Percentiles rank a stretch among this genome's conserved stretches.
phyloP scores from a whole-genome alignment of 306 rosid species.

The Hippophae tibetana region DNA sequence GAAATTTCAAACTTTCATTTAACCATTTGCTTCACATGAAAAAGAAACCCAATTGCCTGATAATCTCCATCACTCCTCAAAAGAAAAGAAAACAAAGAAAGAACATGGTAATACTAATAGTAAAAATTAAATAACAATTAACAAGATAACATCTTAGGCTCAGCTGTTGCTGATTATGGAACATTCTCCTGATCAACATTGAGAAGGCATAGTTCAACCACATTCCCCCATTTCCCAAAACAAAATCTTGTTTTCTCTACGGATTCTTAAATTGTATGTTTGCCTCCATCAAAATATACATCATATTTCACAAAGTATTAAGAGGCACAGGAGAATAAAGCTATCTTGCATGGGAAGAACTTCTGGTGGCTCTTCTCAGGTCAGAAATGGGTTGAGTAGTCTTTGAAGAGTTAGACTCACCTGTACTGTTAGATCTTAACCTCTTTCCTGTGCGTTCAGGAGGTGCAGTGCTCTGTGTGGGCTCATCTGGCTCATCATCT shows the following conservation, averaged over 20 bases:
- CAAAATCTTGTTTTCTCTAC: too few species aligned
- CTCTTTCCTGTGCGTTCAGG: constrained; percentile 32
- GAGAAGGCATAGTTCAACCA: too few species aligned
- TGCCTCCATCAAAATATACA: background rate
- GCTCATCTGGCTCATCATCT: constrained; percentile 22
- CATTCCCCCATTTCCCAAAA: too few species aligned
- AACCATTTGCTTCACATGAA: too few species aligned
- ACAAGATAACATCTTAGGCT: background rate
- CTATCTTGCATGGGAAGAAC: constrained; percentile 10
- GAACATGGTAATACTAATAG: background rate
- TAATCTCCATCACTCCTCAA: background rate
- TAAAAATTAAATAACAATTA: background rate
- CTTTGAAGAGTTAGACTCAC: constrained; percentile 26
- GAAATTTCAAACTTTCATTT: too few species aligned
- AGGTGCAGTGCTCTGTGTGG: constrained; percentile 30
- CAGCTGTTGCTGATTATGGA: background rate
- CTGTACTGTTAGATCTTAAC: constrained; percentile 22
- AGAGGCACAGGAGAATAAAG: background rate
- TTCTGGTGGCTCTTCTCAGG: constrained; percentile 32
- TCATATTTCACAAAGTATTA: too few species aligned
- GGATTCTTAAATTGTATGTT: too few species aligned
- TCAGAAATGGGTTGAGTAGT: constrained; percentile 16
- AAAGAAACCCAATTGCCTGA: too few species aligned
- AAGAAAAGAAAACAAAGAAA: background rate
- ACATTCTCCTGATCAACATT: too few species aligned